Conservation (phyloP, 306 rosid genomes). For the Prunus dulcis region DNA sequence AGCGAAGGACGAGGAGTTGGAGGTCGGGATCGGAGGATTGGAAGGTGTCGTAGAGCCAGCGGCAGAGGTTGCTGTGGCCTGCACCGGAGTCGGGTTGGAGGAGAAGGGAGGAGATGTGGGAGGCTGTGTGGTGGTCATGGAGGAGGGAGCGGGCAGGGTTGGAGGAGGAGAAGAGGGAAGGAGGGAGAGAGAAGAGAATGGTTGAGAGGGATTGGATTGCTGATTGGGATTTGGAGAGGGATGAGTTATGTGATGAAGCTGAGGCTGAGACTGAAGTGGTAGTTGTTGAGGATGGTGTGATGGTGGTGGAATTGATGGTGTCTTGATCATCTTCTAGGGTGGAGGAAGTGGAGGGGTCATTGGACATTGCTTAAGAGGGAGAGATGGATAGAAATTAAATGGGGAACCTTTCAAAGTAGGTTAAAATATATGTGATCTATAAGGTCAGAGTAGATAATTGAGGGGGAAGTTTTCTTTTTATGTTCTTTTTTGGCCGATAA, state of each 20-base stretch:
- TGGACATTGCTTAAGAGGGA: conserved; percentile 19
- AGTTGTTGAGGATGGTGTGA: background rate
- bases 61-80: conserved; percentile 70
- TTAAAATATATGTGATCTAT: background rate
- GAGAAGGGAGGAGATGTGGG: conserved; percentile 59
- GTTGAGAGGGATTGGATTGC: conserved; percentile 51
- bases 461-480: background rate
- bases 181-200: conserved; percentile 39
- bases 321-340: background rate
- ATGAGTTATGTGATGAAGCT: background rate
- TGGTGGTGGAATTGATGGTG: background rate
- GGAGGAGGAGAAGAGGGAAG: conserved; percentile 25
- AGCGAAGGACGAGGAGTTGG: conserved; percentile 66
- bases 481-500: background rate
- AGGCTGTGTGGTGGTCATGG: conserved; percentile 32
- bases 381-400: background rate
- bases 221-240: conserved; percentile 19
- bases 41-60: conserved; percentile 89
- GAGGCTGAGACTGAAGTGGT: background rate
- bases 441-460: background rate
- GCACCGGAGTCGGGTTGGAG: conserved; percentile 61
- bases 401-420: background rate
- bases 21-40: conserved; percentile 52
- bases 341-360: conserved; percentile 5
- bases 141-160: conserved; percentile 43